phyloP scores from a whole-genome alignment of 2,329 filamentous ascomycete genomes.

The Aspergillus calidoustus region DNA sequence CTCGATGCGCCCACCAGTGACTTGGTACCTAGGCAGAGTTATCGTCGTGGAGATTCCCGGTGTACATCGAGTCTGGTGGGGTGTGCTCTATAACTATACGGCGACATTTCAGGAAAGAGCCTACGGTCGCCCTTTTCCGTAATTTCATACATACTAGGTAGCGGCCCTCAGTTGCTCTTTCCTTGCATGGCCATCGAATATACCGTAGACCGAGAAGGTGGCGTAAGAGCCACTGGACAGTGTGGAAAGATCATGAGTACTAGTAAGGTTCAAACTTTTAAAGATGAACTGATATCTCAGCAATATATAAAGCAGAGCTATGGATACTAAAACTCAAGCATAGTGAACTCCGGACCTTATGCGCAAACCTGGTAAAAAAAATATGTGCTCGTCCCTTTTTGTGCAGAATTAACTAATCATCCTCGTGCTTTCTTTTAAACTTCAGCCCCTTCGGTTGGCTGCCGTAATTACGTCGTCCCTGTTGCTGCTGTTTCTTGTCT shows the following conservation, averaged over 20 bases:
- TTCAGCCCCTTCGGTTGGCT: conserved; percentile 68
- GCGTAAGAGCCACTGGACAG: too few relatives aligned
- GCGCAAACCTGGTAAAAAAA: conserved; percentile 15
- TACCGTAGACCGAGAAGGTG: not conserved
- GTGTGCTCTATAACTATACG: too few relatives aligned
- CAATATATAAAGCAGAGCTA: conserved; percentile 3
- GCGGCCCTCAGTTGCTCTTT: not conserved
- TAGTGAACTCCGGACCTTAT: conserved; percentile 16
- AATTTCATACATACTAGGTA: too few relatives aligned
- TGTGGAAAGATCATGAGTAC: too few relatives aligned
- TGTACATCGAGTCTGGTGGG: too few relatives aligned
- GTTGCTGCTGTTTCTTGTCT: conserved; percentile 66
- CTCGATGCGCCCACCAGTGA: too few relatives aligned
- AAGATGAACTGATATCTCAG: conserved; percentile 2
- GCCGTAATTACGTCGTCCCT: conserved; percentile 72
- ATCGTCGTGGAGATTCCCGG: too few relatives aligned
- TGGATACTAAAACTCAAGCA: conserved; percentile 6
- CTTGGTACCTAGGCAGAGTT: too few relatives aligned
- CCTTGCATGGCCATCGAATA: not conserved
- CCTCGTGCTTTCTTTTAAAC: conserved; percentile 55
- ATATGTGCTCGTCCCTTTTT: conserved; percentile 7
- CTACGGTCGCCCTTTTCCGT: too few relatives aligned
- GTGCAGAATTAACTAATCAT: conserved; percentile 29
- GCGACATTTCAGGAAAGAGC: too few relatives aligned
- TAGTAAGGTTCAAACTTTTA: conserved; percentile 3